Base-by-base conservation (phyloP, 2,329 filamentous ascomycete genomes). In the Acarospora socialis region DNA sequence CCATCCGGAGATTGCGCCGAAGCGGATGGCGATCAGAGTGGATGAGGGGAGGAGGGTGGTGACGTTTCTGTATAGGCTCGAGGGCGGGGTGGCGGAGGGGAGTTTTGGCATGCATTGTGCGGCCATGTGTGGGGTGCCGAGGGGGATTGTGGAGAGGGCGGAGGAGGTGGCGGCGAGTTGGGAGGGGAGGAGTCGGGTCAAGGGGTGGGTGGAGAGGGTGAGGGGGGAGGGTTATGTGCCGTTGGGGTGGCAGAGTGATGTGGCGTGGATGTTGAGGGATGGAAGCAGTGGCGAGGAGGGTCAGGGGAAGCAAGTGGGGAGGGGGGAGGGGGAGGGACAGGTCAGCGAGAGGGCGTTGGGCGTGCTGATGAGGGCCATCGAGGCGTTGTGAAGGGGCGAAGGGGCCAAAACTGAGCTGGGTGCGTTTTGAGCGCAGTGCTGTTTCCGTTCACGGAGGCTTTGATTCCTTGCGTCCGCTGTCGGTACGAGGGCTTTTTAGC, bases 51-150 rank as follows among this genome's bases (percentile, higher is more conserved):
- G 82, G 36, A 71, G 82, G 15, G 74, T 77, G n/a, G 76, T 98
- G n/a, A 94, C 87, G 0, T 98, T 98, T 59, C 54, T 98, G 34
- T 98, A 98, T 61, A 86, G 82, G 48, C 70, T 98, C 0, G 90
- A 95, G 55, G 72, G 82, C 9, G 90, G 90, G 2, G 83, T 95
- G 7, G 90, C 90, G 0, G 86, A 95, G 55, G 90, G 90, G 10
- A 92, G 82, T 49, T 98, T 95, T 49, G 90, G 90, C 46, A 98
- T 98, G 90, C 90, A 98, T 55, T 98, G 90, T 51, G 90, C 90
- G 1, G 78, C 83, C 38, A 98, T 98, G 90, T 98, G 90, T 47
- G 90, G 90, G 1, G 95, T 98, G 41, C 73, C 83, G 0, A 63
- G 65, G 26, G 76, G 76, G 34, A 75, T 98, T 10, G 83, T 98